Conservation (phyloP, 225 moss, liverwort and hornwort species). For the Takakia lepidozioides region DNA sequence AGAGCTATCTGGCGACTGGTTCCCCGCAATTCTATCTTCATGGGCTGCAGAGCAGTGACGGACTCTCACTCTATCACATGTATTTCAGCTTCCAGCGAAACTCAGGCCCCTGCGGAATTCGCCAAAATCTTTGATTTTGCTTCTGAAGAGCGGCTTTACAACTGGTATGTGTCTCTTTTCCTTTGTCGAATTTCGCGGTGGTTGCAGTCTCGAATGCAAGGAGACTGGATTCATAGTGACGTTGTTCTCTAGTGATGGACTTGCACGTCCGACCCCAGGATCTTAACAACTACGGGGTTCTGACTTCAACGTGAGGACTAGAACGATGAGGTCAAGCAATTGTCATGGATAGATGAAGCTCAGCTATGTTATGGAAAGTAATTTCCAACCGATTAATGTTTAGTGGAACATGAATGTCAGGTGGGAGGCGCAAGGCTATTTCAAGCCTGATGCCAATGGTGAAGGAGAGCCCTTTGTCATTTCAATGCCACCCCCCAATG, state of each 20-base stretch:
- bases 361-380: background rate
- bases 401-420: conserved; percentile 21
- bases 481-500: conserved; percentile 96
- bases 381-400: background rate
- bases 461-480: conserved; percentile 84
- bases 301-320: too few relatives aligned
- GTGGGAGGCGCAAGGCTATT: conserved; percentile 97
- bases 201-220: too few relatives aligned
- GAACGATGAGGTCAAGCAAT: too few relatives aligned
- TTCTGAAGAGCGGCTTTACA: conserved; percentile 52
- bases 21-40: background rate
- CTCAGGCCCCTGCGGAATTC: conserved; percentile 32
- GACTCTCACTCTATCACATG: too few relatives aligned
- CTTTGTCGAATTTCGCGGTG: too few relatives aligned
- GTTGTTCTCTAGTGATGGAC: background rate
- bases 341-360: background rate
- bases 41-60: too few relatives aligned
- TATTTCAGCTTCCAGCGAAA: conserved; percentile 12
- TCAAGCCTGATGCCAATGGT: conserved; percentile 57
- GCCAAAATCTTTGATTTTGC: conserved; percentile 53
- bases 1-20: background rate
- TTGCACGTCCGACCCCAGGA: too few relatives aligned
- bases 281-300: background rate
- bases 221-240: background rate
- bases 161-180: conserved; percentile 20